Conservation (phyloP, 2,329 filamentous ascomycete genomes). For the Scleromitrula shiraiana region DNA sequence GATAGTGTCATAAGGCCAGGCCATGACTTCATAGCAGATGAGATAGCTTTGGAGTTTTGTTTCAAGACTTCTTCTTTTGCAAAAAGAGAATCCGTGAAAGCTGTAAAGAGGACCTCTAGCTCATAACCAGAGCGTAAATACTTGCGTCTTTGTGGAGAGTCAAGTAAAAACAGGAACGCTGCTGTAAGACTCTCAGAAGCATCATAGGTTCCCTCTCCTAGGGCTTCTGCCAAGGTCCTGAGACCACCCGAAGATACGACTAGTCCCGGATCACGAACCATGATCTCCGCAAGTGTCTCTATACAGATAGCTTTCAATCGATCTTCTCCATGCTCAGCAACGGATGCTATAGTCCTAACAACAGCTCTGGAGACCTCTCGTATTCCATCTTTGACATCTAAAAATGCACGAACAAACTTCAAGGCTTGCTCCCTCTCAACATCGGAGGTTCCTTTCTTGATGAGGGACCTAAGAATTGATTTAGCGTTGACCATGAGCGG, state of each 20-base stretch:
- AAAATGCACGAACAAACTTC: conserved; percentile 90
- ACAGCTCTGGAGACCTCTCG: conserved; percentile 80
- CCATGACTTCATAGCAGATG: conserved; percentile 88
- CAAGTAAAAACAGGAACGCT: conserved; percentile 84
- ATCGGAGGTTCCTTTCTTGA: conserved; percentile 94
- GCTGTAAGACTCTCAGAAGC: conserved; percentile 82
- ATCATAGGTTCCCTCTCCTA: conserved; percentile 85
- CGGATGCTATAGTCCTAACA: conserved; percentile 80
- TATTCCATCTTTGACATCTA: conserved; percentile 91
- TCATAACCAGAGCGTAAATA: conserved; percentile 85
- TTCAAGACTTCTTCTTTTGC: conserved; percentile 59
- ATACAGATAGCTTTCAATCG: conserved; percentile 83
- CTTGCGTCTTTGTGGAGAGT: conserved; percentile 70
- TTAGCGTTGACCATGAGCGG: conserved; percentile 13
- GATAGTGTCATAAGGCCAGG: conserved; percentile 81
- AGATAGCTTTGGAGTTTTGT: conserved; percentile 85
- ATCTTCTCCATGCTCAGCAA: conserved; percentile 66
- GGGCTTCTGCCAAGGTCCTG: conserved; percentile 78
- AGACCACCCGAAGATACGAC: conserved; percentile 79
- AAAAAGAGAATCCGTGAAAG: conserved; percentile 76
- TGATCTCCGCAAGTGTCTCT: conserved; percentile 84
- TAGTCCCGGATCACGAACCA: conserved; percentile 76
- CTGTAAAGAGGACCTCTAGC: conserved; percentile 80
- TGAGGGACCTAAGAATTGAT: conserved; percentile 53
- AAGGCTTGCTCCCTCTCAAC: conserved; percentile 94